These are phyloP conservation scores for Asterophora parasitica DNA, from an alignment of 768 basidiomycete genomes.

Conservation along the genomic window DNA sequence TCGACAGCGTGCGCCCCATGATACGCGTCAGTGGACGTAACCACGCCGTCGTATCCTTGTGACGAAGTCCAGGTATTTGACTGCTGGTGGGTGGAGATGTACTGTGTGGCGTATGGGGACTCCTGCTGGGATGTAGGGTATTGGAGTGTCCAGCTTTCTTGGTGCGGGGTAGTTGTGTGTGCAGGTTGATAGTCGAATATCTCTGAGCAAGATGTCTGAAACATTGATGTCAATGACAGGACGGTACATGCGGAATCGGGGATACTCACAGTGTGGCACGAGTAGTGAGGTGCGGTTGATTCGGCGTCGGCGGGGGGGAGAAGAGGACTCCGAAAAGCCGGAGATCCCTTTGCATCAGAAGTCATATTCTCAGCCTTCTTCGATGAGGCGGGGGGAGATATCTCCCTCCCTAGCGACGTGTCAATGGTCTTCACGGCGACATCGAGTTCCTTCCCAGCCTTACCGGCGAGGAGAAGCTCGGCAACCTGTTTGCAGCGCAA, in stretches of 20 bases:
- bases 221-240: no score
- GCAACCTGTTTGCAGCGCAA: slow-evolving; percentile 47
- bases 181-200: background rate
- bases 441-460: slow-evolving; percentile 44
- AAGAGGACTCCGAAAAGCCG: slow-evolving; percentile 28
- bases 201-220: no score
- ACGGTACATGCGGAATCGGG: no score
- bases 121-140: background rate
- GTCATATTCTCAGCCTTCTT: slow-evolving; percentile 1
- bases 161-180: background rate
- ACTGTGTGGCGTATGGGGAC: slow-evolving; percentile 3
- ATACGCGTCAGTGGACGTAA: background rate
- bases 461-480: slow-evolving; percentile 45
- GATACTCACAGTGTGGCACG: slow-evolving; percentile 2
- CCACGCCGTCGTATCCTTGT: background rate
- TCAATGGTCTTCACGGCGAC: slow-evolving; percentile 35
- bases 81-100: background rate
- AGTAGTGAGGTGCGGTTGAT: background rate
- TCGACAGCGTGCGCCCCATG: background rate
- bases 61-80: background rate
- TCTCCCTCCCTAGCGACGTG: slow-evolving; percentile 9
- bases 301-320: slow-evolving; percentile 18
- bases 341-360: slow-evolving; percentile 7
- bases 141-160: slow-evolving; percentile 4
- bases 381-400: background rate